A percentile compares a stretch with the other conserved stretches of the same genome.
phyloP scores from a whole-genome alignment of 805 yeast genomes.

The Cephaloascus albidus region DNA sequence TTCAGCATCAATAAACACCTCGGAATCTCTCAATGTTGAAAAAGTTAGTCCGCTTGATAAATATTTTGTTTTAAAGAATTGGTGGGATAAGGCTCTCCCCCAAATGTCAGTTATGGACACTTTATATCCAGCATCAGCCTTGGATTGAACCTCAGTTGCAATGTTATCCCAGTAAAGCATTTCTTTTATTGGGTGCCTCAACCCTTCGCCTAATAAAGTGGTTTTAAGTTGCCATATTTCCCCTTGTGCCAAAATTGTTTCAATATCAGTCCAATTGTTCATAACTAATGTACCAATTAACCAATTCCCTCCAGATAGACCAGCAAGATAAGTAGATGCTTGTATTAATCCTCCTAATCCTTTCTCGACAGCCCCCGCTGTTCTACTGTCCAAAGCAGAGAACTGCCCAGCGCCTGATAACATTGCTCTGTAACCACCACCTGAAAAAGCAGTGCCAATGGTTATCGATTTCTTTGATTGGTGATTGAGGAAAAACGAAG shows the following conservation, averaged over 20 bases:
- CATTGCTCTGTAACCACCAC: too few relatives aligned
- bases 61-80: slow-evolving; percentile 42
- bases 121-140: slow-evolving; percentile 56
- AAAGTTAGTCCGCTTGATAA: slow-evolving; percentile 19
- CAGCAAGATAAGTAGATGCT: slow-evolving; percentile 61
- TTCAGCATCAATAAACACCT: slow-evolving; percentile 23
- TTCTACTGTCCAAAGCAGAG: slow-evolving; percentile 70
- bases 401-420: slow-evolving; percentile 76
- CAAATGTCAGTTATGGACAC: slow-evolving; percentile 66
- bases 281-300: slow-evolving; percentile 56
- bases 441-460: too few relatives aligned
- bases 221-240: slow-evolving; percentile 70
- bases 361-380: slow-evolving; percentile 37
- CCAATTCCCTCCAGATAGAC: slow-evolving; percentile 88
- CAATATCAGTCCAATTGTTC: slow-evolving; percentile 68
- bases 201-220: slow-evolving; percentile 25
- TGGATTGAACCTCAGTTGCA: slow-evolving; percentile 39
- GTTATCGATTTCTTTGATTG: too few relatives aligned
- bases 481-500: too few relatives aligned
- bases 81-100: slow-evolving; percentile 70
- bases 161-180: slow-evolving; percentile 46
- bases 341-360: slow-evolving; percentile 72
- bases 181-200: slow-evolving; percentile 40
- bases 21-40: slow-evolving; percentile 17
- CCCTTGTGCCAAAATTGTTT: slow-evolving; percentile 40